Base-by-base conservation (phyloP, 2,329 filamentous ascomycete genomes). In the Ramularia collo-cygni region DNA sequence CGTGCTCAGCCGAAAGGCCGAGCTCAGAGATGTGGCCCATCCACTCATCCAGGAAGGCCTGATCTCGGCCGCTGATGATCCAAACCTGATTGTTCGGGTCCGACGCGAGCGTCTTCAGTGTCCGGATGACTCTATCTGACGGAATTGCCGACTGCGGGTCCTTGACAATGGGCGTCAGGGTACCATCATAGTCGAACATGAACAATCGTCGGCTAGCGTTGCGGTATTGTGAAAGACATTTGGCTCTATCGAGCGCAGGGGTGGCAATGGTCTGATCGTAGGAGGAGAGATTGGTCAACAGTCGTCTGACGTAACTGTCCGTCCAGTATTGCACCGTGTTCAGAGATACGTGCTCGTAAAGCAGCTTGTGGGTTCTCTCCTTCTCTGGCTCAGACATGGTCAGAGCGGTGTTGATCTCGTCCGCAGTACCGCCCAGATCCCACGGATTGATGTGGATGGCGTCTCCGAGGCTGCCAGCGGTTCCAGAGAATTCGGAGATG, bases 151-250 rank as follows among this genome's bases (percentile, higher is more conserved):
- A 81, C 51, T 83, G 81, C 2, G 92, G 92, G 57, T 96, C 88
- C 53, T 84, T 83, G 40, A 96, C 92, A 54, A 98, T 96, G 0
- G 89, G 86, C 3, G 92, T 96, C 39, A 98, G 75, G 1, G 92
- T 98, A 34, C 92, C 92, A 61, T 98, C 92, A 57, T 98, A 98
- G 66, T 98, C 92, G 60, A 96, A 95, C 85, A 98, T 90, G 70
- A 96, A 95, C 3, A 98, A 72, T 8, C 92, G 80, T 64, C 85
- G 86, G 47, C 76, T 76, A 3, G 87, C 80, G 28, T 75, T 69
- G 44, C 79, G 77, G 64, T 95, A 96, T 44, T 81, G 81, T 39
- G 74, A 68, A 27, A 94, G 69, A 50, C 95, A 65, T 47, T 78
- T 72, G 3, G 79, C 72, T 26, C 81, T 80, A 59, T 96, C 88